A percentile compares a stretch with the other conserved stretches of the same genome.
Conservation (phyloP, 2,329 filamentous ascomycete genomes). For the Neospermospora avenae region DNA sequence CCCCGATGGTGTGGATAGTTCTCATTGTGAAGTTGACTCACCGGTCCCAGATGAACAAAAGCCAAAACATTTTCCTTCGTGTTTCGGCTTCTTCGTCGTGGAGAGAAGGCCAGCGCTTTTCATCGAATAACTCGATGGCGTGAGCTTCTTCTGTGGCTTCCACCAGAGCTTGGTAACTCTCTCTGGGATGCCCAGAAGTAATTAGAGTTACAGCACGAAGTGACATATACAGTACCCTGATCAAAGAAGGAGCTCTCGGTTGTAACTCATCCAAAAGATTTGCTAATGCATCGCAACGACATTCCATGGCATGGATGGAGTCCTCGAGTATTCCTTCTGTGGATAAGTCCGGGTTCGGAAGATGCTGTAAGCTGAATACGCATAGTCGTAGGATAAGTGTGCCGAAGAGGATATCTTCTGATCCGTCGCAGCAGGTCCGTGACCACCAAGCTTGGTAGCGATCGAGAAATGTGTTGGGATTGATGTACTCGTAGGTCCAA, state of each 20-base stretch:
- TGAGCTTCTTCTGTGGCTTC: background rate
- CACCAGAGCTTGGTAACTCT: background rate
- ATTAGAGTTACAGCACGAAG: background rate
- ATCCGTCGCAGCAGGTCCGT: background rate
- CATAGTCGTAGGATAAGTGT: background rate
- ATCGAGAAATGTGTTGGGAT: background rate
- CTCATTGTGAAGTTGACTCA: background rate
- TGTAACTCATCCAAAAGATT: background rate
- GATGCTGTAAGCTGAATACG: constrained; percentile 4
- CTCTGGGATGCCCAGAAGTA: background rate
- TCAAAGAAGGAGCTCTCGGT: background rate
- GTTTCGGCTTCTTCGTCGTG: background rate
- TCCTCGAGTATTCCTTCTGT: background rate
- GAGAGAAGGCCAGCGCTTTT: background rate
- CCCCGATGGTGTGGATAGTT: too few relatives aligned
- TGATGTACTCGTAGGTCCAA: background rate
- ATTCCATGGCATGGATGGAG: background rate
- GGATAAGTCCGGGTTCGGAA: background rate
- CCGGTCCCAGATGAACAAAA: background rate
- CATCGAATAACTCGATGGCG: background rate
- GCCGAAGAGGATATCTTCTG: background rate
- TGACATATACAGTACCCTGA: background rate
- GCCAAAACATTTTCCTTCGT: background rate
- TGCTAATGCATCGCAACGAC: background rate
- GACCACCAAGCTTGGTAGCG: background rate